These are phyloP conservation scores for Beauveria sp. DNA, from an alignment of 2,329 filamentous ascomycete species.

Conservation along the genomic window DNA sequence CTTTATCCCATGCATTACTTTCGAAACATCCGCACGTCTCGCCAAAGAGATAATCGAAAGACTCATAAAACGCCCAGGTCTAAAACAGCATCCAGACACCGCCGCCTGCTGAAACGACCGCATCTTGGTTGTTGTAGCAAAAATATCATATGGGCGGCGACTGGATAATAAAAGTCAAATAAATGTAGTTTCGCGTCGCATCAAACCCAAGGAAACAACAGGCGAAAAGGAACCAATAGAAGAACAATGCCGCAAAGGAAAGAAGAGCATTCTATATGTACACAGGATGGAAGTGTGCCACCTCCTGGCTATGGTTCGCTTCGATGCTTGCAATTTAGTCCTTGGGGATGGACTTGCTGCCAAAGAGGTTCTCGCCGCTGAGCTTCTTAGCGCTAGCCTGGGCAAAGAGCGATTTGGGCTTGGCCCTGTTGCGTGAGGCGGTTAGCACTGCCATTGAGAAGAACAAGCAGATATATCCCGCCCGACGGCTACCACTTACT, in stretches of 20 bases:
- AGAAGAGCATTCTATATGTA: constrained; percentile 7
- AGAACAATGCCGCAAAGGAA: neutral
- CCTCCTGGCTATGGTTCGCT: neutral
- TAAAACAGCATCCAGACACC: neutral
- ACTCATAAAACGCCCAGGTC: neutral
- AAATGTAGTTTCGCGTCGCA: constrained; percentile 2
- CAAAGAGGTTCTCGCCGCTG: constrained; percentile 36
- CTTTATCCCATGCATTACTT: constrained; percentile 6
- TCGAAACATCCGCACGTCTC: constrained; percentile 2
- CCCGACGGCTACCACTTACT: constrained; percentile 44
- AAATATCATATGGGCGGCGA: neutral
- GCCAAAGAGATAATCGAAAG: neutral
- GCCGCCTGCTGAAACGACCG: neutral
- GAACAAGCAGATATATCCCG: too few relatives aligned
- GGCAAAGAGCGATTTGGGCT: constrained; percentile 62
- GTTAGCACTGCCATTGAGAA: neutral
- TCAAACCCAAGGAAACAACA: constrained; percentile 6
- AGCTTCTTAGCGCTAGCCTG: constrained; percentile 58
- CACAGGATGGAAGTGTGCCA: neutral
- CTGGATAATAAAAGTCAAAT: neutral
- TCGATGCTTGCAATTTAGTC: constrained; percentile 13
- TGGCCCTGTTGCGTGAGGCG: constrained; percentile 38
- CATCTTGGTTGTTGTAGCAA: neutral
- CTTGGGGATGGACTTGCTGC: constrained; percentile 28
- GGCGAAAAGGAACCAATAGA: neutral